These are phyloP conservation scores for Sporothrix pseudoabietina DNA, from an alignment of 2,329 filamentous ascomycete species.

Conservation along the genomic window DNA sequence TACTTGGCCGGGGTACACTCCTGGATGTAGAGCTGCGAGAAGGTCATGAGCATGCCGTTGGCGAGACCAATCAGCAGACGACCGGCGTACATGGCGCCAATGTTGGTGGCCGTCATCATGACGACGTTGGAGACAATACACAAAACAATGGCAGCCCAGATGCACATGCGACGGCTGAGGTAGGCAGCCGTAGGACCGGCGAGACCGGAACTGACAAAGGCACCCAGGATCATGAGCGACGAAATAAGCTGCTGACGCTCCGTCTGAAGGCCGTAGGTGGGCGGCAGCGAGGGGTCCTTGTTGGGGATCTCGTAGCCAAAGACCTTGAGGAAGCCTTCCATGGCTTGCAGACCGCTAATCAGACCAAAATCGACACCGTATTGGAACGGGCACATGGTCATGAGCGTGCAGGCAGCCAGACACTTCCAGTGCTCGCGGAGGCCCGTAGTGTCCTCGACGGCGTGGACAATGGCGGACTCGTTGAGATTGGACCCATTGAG, in stretches of 20 bases:
- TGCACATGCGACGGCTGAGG: conserved; percentile 43
- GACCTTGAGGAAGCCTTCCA: conserved; percentile 52
- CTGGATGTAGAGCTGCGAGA: conserved; percentile 45
- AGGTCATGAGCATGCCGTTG: conserved; percentile 62
- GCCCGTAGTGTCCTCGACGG: conserved; percentile 32
- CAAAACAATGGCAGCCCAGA: conserved; percentile 53
- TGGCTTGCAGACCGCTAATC: conserved; percentile 37
- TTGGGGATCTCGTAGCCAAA: conserved; percentile 44
- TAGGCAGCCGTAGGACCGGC: conserved; percentile 45
- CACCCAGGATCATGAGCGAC: conserved; percentile 52
- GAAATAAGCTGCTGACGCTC: conserved; percentile 52
- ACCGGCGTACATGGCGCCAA: conserved; percentile 57
- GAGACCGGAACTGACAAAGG: conserved; percentile 48
- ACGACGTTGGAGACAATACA: conserved; percentile 56
- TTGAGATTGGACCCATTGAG: neutral
- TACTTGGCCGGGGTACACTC: conserved; percentile 41
- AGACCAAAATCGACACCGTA: conserved; percentile 48
- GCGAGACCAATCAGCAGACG: conserved; percentile 58
- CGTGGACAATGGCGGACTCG: conserved; percentile 2
- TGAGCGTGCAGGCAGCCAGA: conserved; percentile 48
- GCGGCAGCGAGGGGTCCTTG: conserved; percentile 36
- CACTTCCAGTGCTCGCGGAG: conserved; percentile 42
- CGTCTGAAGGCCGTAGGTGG: conserved; percentile 51
- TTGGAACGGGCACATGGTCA: conserved; percentile 55
- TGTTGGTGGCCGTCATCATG: conserved; percentile 59